Conservation (phyloP, 1,284 basidiomycete species). For the Moesziomyces sp. region DNA sequence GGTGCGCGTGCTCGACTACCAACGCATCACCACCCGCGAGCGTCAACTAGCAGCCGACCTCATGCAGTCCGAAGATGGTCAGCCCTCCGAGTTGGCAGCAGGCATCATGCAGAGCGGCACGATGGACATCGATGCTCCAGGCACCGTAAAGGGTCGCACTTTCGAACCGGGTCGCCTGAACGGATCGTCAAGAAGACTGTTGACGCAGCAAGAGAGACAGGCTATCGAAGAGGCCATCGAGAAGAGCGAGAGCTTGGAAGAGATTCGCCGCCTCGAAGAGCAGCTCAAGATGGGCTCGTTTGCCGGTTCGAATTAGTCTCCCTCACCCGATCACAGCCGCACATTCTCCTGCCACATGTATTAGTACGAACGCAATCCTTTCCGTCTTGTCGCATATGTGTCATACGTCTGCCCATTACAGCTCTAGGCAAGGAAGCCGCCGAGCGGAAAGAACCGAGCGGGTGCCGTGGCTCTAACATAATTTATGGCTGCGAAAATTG, state of each 20-base stretch:
- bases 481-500: too few species aligned
- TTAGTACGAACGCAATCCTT: too few species aligned
- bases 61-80: slow-evolving; percentile 57
- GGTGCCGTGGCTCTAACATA: too few species aligned
- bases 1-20: slow-evolving; percentile 94
- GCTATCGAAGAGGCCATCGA: slow-evolving; percentile 90
- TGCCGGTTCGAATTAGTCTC: not conserved
- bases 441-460: too few species aligned
- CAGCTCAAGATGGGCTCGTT: slow-evolving; percentile 59
- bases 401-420: too few species aligned
- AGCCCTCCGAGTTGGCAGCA: slow-evolving; percentile 65
- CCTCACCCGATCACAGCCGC: too few species aligned
- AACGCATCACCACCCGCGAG: slow-evolving; percentile 88
- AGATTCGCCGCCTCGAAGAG: slow-evolving; percentile 62
- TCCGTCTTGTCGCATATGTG: too few species aligned
- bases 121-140: slow-evolving; percentile 69
- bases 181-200: slow-evolving; percentile 74
- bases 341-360: too few species aligned
- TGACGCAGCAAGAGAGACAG: slow-evolving; percentile 92
- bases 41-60: slow-evolving; percentile 51
- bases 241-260: slow-evolving; percentile 85
- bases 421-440: too few species aligned
- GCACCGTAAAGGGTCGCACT: slow-evolving; percentile 71
- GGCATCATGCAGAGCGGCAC: slow-evolving; percentile 75
- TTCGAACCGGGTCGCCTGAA: slow-evolving; percentile 65